Conservation (phyloP, 2,329 filamentous ascomycete species). For the Ramularia endophylla region DNA sequence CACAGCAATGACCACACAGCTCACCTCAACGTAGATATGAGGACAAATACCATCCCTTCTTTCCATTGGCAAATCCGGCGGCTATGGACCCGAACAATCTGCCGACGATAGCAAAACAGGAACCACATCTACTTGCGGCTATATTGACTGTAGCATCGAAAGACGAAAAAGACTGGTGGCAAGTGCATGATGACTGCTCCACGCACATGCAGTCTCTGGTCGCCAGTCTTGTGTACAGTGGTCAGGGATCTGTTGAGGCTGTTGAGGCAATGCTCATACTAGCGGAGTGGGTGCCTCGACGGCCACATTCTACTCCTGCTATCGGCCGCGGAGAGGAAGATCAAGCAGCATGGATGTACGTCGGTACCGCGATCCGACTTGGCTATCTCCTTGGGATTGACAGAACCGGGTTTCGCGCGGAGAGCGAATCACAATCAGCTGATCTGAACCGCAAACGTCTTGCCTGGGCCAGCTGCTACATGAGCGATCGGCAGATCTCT, state of each 20-base stretch:
- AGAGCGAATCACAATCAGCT: constrained; percentile 23
- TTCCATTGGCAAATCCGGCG: constrained; percentile 27
- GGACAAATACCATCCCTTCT: constrained; percentile 31
- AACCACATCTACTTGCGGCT: constrained; percentile 29
- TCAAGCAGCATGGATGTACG: constrained; percentile 31
- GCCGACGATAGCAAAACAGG: constrained; percentile 22
- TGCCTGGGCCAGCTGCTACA: constrained; percentile 31
- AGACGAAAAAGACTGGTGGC: constrained; percentile 30
- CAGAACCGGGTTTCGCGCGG: constrained; percentile 27
- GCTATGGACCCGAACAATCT: constrained; percentile 27
- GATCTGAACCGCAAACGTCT: constrained; percentile 29
- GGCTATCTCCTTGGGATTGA: constrained; percentile 32
- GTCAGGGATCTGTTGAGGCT: constrained; percentile 28
- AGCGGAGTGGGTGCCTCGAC: constrained; percentile 29
- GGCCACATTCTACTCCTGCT: constrained; percentile 23
- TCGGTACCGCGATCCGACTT: constrained; percentile 29
- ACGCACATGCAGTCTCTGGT: constrained; percentile 31
- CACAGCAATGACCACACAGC: background rate
- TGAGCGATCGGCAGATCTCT: constrained; percentile 30
- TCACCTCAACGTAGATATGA: constrained; percentile 18
- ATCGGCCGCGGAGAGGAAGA: constrained; percentile 31
- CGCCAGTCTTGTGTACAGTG: constrained; percentile 26
- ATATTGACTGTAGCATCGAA: constrained; percentile 31
- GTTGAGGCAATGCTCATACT: constrained; percentile 31
- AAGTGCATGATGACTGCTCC: constrained; percentile 28